Base-by-base conservation (phyloP, 2,329 filamentous ascomycete species). In the Fusarium irregulare region DNA sequence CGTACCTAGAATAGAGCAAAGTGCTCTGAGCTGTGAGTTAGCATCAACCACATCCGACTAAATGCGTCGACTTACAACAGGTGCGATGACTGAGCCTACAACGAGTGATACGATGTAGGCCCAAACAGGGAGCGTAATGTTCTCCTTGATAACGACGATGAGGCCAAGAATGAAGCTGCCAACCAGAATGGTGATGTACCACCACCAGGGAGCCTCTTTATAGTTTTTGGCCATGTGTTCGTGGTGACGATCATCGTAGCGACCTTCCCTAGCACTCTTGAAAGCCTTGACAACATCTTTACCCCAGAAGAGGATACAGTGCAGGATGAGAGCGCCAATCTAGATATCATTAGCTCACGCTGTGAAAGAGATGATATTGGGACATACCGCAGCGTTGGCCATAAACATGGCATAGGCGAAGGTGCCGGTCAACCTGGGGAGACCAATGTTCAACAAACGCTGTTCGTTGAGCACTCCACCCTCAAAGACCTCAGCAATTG, bases 401-500 rank as follows among this genome's bases (percentile, higher is more conserved):
- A 88, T 88, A 64, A 88, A 83, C 79, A 88, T 81, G 3, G 82
- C 77, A 46, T 83, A 87, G 0, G 85, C 85, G 68, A 88, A 88
- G 1, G 76, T 81, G 2, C 84, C 86, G 0, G 82, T 82, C 4
- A 88, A 73, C 10, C 73, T 80, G 0, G 86, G 86, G 4, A 84
- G 62, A 3, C 86, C 86, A 50, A 82, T 80, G 27, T 78, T 71
- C 0, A 75, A 75, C 25, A 88, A 57, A 1, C 61, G 81, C 80
- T 0, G 74, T 66, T 58, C 60, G 65, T 85, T 75, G 23, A 88
- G 77, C 16, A 85, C 63, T 25, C 79, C 80, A 3, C 77, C 78
- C 4, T 67, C 64, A 56, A 85, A 85, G 3, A 84, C 81, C 18
- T 81, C 66, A 1, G 75, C 56, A 20, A 78, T 75, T 9, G 81